These are phyloP conservation scores for Aristolochia californica DNA, from an alignment of 164 flowering plant genomes.

Conservation along the genomic window DNA sequence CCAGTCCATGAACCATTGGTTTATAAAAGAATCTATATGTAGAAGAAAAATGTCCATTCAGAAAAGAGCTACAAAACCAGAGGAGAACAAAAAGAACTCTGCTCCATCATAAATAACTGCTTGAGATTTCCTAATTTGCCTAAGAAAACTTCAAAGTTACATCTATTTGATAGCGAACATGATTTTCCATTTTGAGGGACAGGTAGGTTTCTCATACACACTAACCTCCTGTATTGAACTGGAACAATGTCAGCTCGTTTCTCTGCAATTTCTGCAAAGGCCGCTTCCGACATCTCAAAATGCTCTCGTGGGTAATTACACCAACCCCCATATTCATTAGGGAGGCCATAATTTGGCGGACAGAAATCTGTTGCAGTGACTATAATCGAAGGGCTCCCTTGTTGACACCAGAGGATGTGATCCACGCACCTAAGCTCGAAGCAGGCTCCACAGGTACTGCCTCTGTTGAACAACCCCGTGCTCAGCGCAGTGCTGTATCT, in stretches of 20 bases:
- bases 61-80: too few relatives aligned
- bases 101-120: too few relatives aligned
- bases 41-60: too few relatives aligned
- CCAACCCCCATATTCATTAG: constrained; percentile 80
- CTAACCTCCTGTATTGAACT: constrained; percentile 53
- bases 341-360: constrained; percentile 64
- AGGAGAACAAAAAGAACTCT: too few relatives aligned
- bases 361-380: constrained; percentile 77
- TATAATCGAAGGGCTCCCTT: constrained; percentile 57
- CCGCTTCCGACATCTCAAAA: constrained; percentile 62
- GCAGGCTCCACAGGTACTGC: constrained; percentile 66
- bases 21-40: too few relatives aligned
- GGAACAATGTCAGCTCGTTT: constrained; percentile 57
- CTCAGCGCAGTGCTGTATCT: constrained; percentile 54
- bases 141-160: neutral
- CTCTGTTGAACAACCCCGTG: constrained; percentile 50
- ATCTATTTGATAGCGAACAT: neutral
- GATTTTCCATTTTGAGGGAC: neutral
- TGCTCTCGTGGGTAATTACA: constrained; percentile 69
- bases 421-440: constrained; percentile 63
- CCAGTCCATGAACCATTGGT: too few relatives aligned
- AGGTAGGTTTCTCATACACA: neutral
- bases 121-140: neutral
- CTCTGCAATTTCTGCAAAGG: constrained; percentile 47
- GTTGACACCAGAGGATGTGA: constrained; percentile 58